These are phyloP conservation scores for Tulasnella sp. DNA, from an alignment of 768 basidiomycete genomes.

Conservation along the genomic window DNA sequence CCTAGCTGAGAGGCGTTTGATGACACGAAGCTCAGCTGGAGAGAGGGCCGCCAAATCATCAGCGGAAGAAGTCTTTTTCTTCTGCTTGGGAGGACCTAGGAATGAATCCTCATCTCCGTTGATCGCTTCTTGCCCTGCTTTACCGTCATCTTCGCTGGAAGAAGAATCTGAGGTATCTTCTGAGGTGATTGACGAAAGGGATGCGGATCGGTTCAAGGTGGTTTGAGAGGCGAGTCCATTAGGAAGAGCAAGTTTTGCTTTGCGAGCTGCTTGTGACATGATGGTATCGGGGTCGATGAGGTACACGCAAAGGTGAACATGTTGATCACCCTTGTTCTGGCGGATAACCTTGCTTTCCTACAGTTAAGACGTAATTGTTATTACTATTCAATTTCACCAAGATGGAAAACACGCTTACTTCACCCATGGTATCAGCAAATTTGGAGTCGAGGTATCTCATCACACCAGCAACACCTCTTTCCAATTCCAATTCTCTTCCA, in stretches of 20 bases:
- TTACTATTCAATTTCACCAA: constrained; percentile 13
- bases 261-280: constrained; percentile 41
- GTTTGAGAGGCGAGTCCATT: constrained; percentile 25
- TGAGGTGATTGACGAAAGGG: constrained; percentile 35
- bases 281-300: constrained; percentile 69
- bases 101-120: constrained; percentile 42
- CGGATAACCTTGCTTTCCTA: constrained; percentile 83
- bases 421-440: constrained; percentile 77
- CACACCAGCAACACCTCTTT: constrained; percentile 59
- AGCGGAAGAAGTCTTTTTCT: background rate
- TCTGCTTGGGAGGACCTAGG: background rate
- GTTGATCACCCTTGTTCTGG: constrained; percentile 77
- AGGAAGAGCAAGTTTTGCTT: constrained; percentile 32
- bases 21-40: constrained; percentile 64
- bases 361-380: constrained; percentile 6
- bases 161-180: constrained; percentile 35
- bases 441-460: constrained; percentile 70
- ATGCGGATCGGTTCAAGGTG: constrained; percentile 38
- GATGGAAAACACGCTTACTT: constrained; percentile 33
- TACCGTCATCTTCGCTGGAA: constrained; percentile 43
- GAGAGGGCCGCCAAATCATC: constrained; percentile 42
- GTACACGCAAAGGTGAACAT: constrained; percentile 82
- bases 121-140: constrained; percentile 56
- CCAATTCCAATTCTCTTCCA: constrained; percentile 62
- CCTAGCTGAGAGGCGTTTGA: constrained; percentile 58